phyloP scores from a whole-genome alignment of 495 filamentous ascomycete species.

The Terfezia claveryi region DNA sequence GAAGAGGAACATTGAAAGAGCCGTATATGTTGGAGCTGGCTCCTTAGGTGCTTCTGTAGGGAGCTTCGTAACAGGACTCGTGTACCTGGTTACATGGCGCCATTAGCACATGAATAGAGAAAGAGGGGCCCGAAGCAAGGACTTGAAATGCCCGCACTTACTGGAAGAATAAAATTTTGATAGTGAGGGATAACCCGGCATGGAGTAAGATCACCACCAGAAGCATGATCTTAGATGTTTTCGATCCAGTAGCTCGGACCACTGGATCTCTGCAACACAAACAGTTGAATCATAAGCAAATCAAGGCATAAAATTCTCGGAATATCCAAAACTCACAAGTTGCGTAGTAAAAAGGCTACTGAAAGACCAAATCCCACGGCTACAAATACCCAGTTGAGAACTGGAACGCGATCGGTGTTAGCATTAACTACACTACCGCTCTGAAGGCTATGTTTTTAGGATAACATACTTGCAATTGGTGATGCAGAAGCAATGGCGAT shows the following conservation, averaged over 20 bases:
- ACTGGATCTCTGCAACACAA: constrained; percentile 39
- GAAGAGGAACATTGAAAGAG: no score
- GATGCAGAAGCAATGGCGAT: constrained; percentile 84
- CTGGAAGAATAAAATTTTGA: constrained; percentile 93
- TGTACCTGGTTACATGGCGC: neutral
- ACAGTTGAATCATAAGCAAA: neutral
- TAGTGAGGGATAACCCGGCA: constrained; percentile 68
- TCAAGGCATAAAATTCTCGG: neutral
- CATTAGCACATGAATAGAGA: neutral
- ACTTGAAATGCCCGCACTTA: constrained; percentile 18
- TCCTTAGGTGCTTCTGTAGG: neutral
- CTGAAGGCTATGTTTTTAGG: neutral
- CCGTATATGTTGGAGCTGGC: neutral
- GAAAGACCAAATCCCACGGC: constrained; percentile 70
- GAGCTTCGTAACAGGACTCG: neutral
- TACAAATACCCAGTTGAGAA: constrained; percentile 87
- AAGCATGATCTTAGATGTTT: constrained; percentile 72
- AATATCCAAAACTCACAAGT: constrained; percentile 31
- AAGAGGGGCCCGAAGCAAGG: neutral
- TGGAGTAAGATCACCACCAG: constrained; percentile 67
- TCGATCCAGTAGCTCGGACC: constrained; percentile 71
- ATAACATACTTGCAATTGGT: constrained; percentile 32
- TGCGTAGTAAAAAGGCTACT: constrained; percentile 69
- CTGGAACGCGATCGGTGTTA: neutral
- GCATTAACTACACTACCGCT: neutral